Evolutionary conservation across 2,329 filamentous ascomycete genomes (phyloP), one percentile per base, ranked within the genome.

Genomic region (Calonectria pauciramosa): DNA sequence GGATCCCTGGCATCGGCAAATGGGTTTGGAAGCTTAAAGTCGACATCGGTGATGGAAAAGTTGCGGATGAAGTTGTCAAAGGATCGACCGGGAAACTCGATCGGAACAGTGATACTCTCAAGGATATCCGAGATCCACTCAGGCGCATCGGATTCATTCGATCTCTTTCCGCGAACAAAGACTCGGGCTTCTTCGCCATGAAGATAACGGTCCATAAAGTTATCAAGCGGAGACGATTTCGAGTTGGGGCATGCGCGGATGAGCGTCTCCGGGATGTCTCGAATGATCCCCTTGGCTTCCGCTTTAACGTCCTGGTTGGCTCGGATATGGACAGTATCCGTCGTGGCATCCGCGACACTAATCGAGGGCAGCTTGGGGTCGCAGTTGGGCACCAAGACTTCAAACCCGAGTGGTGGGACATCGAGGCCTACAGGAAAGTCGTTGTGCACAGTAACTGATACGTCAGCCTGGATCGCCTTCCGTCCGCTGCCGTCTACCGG

Each of bases 21-120:
- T 0, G 95, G 94, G 80, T 96, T 92, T 0, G 97, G 97, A 59
- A 99, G 87, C 64, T 91, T 92, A 84, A 99, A 98, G 80, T 97
- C 92, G 51, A 97, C 95, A 82, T 98, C 91, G 2, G 93, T 92
- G 77, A 99, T 87, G 28, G 95, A 94, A 82, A 99, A 98, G 79
- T 97, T 96, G 79, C 93, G 94, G 82, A 99, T 94, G 20, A 98
- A 87, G 77, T 94, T 93, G 77, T 96, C 95, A 80, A 98, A 93
- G 0, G 93, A 93, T 73, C 93, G 92, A 7, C 95, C 95, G 0
- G 95, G 95, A 76, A 99, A 94, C 8, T 95, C 94, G 9, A 99
- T 88, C 4, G 96, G 96, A 0, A 99, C 89, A 0, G 93, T 96
- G 68, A 99, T 91, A 78, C 94, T 95, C 59, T 93, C 92, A 47